Base-by-base conservation (phyloP, 148 eudicot genomes). In the Drosera capensis region DNA sequence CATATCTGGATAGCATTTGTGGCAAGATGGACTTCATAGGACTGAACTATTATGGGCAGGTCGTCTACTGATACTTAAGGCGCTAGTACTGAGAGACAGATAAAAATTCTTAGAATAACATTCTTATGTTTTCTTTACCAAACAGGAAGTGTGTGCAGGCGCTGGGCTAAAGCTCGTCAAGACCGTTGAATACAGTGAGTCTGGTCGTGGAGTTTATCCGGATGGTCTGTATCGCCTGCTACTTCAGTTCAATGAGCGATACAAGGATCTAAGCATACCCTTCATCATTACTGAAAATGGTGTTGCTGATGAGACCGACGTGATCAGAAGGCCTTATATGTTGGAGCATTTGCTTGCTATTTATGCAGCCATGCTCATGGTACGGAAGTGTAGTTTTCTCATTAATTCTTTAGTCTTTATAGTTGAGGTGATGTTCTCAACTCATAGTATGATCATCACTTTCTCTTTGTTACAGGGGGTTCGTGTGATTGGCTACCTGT, bases 11-110 rank as follows among this genome's bases (percentile, higher is more conserved):
- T 65, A 68, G 66, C 44, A 70, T 90, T 43, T 75, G 78, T 17
- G 69, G 62, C 55, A 90, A 90, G 66, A 37, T 84, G 79, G 97
- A 90, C 59, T 90, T 51, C 40, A 80, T 90, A 25, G 97, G 97
- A 62, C 58, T 90, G 51, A 90, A 90, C 48, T 90, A 90, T 61
- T 90, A 90, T 51, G 97, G 97, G 31, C 96, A 87, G 96, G 94
- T 87, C 52, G 13, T 29, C 18, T 38, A 14, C 25, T 16, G 20
- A 5, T 23, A 14, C 28, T 36, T 26, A 6, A 1, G 45, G 13
- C 20, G 5, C 14, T 40, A 7, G 20, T 2, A 4, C 9, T 20
- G 17, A 41, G 45, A 17, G 18, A 23, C 21, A 9, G 7, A 18
- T 8, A 34, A 2, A 34, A 15, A 34, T 4, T 34, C n/a, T 15